Base-by-base conservation (phyloP, 2,329 filamentous ascomycete species). In the Penicillium nordicum region DNA sequence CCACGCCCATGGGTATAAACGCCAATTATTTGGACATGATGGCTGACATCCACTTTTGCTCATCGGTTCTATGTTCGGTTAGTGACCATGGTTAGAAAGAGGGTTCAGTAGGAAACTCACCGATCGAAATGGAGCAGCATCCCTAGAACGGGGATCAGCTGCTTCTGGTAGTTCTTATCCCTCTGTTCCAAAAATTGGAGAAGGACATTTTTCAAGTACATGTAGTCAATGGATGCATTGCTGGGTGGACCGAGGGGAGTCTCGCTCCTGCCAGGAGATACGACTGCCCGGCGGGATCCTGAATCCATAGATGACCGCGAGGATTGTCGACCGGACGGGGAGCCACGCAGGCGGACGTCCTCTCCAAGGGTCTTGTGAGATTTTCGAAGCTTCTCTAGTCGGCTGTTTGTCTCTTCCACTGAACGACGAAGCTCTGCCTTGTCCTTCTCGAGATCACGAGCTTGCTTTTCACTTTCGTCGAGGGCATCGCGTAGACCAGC, bases 401-500 rank as follows among this genome's bases (percentile, higher is more conserved):
- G 84, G 53, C 82, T 79, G 61, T 88, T 87, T 29, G 86, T 84
- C 63, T 97, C 92, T 64, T 96, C 91, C 2, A 95, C 81, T 32
- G 88, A 80, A 41, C 85, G 84, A 44, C 89, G 84, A 49, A 96
- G 76, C 58, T 96, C 92, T 0, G 80, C 77, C 62, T 88, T 89
- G 69, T 96, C 90, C 75, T 86, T 90, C 73, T 97, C 92, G 5
- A 89, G 80, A n/a, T 94, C 89, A 30, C 86, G 83, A 0, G 89
- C 85, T 73, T 96, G 90, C 69, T 84, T 86, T 75, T 99, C 94
- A 36, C 89, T 93, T 46, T 90, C 89, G 64, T 97, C 92, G 1
- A 99, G 80, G 0, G 92, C 87, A 57, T 90, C 83, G 1, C 89
- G 86, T 32, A 99, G 80, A 63, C 90, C 87, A 7, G 84, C 80